A percentile compares a stretch with the other conserved stretches of the same genome.
These are phyloP conservation scores for Otatea glauca DNA, from an alignment of 176 grass and related monocot genomes.

Conservation along the genomic window DNA sequence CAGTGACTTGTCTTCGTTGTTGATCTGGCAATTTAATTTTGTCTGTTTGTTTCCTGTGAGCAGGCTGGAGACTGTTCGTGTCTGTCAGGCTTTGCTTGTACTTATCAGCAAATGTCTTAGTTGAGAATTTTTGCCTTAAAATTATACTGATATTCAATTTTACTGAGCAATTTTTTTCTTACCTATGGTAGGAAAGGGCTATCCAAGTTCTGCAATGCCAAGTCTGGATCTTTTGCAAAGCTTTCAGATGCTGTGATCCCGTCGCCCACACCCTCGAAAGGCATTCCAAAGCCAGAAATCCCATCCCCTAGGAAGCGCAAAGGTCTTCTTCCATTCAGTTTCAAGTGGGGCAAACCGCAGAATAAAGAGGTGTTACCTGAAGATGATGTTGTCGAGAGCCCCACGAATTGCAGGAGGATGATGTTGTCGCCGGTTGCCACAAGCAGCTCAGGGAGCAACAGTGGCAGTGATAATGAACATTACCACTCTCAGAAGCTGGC, in stretches of 20 bases:
- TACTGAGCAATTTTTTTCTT: slow-evolving; percentile 35
- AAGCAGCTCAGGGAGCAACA: slow-evolving; percentile 85
- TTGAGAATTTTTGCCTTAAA: background rate
- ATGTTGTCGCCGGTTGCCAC: slow-evolving; percentile 36
- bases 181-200: slow-evolving; percentile 63
- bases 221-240: slow-evolving; percentile 69
- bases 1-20: slow-evolving; percentile 29
- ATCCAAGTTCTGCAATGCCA: slow-evolving; percentile 77
- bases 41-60: slow-evolving; percentile 24
- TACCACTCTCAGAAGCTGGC: slow-evolving; percentile 47
- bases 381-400: slow-evolving; percentile 53
- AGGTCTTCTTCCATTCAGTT: slow-evolving; percentile 72
- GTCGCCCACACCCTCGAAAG: slow-evolving; percentile 48
- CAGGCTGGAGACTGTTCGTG: slow-evolving; percentile 18
- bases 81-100: slow-evolving; percentile 28
- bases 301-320: slow-evolving; percentile 80
- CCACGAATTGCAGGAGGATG: slow-evolving; percentile 56
- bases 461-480: slow-evolving; percentile 59
- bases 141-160: slow-evolving; percentile 22
- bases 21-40: slow-evolving; percentile 40
- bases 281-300: slow-evolving; percentile 64
- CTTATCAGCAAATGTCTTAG: background rate
- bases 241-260: slow-evolving; percentile 51
- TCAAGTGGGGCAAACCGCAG: slow-evolving; percentile 61
- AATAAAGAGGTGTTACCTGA: slow-evolving; percentile 51